Evolutionary conservation across 805 yeast species (phyloP), one percentile per base, ranked within the genome.

Genomic region (Kluyveromyces dobzhanskii): DNA sequence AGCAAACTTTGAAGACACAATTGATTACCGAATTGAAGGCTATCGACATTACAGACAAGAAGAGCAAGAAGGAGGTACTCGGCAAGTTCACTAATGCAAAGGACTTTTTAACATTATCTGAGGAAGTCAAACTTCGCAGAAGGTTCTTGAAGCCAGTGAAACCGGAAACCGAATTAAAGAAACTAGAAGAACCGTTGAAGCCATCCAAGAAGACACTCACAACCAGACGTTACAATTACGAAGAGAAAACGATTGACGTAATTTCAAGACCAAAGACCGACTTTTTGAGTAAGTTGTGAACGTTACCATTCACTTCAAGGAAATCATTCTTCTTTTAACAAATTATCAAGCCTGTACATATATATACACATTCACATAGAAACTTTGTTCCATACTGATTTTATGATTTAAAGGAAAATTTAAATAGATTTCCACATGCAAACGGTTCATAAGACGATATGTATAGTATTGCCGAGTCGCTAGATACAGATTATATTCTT

Each of bases 141-240:
- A 59, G 54, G 44, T 83, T 58, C 62, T 61, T 80, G 49, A 80
- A 80, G 41, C 67, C 73, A 7, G 73, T 77, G 3, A 53, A 69
- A 43, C 80, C 87, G 2, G 75, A 71, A 49, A 46, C 54, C 30
- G 42, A 66, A 51, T 11, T 17, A 19, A 17, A 30, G 21, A 13
- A 25, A n/a, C 8, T n/a, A 12, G 37, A 34, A 24, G 21, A 23
- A n/a, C 17, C 27, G 12, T 24, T 34, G 19, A 40, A 64, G 29
- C 64, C 69, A n/a, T 62, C 59, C 43, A 73, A 73, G 42, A 76
- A 76, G 51, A 68, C 70, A 17, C 68, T 74, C 14, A 59, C 67
- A 29, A 65, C 73, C 39, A 71, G 73, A 48, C 71, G 78, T 41
- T 85, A 79, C 72, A 78, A 85, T 56, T 73, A 76, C 39, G 68